Evolutionary conservation across 2,329 filamentous ascomycete genomes (phyloP), one percentile per base, ranked within the genome.

Genomic region (Trichophyton rubrum): DNA sequence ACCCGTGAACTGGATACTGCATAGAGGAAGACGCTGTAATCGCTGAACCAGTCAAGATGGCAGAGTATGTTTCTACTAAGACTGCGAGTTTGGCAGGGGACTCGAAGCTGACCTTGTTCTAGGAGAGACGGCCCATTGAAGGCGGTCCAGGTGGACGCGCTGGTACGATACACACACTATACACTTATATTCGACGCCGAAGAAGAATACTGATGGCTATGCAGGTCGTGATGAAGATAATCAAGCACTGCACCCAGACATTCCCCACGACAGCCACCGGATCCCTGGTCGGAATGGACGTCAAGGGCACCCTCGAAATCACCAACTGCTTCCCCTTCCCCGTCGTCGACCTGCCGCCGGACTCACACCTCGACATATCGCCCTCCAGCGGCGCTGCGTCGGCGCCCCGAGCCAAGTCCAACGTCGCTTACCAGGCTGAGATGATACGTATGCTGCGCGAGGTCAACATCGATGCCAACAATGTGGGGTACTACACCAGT

Each of bases 381-480:
- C 81, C 87, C 61, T 87, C 87, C 58, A 85, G 86, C 69, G 79
- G 88, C 53, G 90, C 93, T 20, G 88, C 90, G 33, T 88, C 90
- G 13, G 93, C 93, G 55, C 93, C 93, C 66, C 87, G 93, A 67
- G 88, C 91, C 66, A 97, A 97, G 80, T 83, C 88, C 70, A 96
- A 95, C 75, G 81, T 86, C 22, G 77, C 81, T 68, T 97, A 99
- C 78, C 89, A 96, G 79, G 86, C 85, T 66, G 93, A 99, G 77
- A 97, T 97, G 92, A 92, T 99, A 76, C 88, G 90, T 71, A 90
- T 93, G 75, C 79, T 97, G 65, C 88, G 92, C 74, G 93, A 97
- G 77, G 93, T 99, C 71, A 99, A 97, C 75, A 89, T 97, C 62
- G 93, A 99, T 74, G 93, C 93, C 66, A 96, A 97, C 80, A 95